Base-by-base conservation (phyloP, 2,329 filamentous ascomycete genomes). In the Xylariaceae sp. region DNA sequence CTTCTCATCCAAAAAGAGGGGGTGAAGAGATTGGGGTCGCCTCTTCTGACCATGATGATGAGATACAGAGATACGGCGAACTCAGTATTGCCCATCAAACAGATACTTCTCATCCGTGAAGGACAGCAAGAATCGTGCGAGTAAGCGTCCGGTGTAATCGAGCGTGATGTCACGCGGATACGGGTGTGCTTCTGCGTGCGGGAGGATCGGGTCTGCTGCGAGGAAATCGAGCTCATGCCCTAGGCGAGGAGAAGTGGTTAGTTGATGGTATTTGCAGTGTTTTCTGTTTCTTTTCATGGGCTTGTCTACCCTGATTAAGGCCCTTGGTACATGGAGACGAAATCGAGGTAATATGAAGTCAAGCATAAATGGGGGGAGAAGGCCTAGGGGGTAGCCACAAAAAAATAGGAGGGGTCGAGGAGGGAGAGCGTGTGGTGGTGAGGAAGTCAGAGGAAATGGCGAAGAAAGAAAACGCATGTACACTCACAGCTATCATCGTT, bases 51-150 rank as follows among this genome's bases (percentile, higher is more conserved):
- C 12, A 4, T 4, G 17, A 51, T 12, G 23, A n/a, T 21, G 16
- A 4, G 14, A 6, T 19, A 14, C 6, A 47, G 2, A 16, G 31
- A 24, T 28, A 14, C 5, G 44, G 14, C 5, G 8, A 19, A 5
- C 16, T 52, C 55, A 72, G 44, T 68, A 72, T 39, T 71, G 67
- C 5, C 69, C 68, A 36, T 72, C 79, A 58, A 82, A 81, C 16
- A 83, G 76, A 56, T 75, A 74, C 63, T 74, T 76, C 65, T 82
- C 80, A 56, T 82, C 74, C 2, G 73, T 74, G 63, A 86, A 86
- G 0, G 82, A 85, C 19, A 85, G 71, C 53, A 86, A 64, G 65
- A 86, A 85, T 66, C 79, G 79, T 49, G 82, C 75, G 51, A 82
- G 71, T 44, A 86, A 73, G 11, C 82, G 77, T 0, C 82, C 83